Percentiles rank a stretch among this genome's conserved stretches.
phyloP scores from a whole-genome alignment of 495 filamentous ascomycete species.

The Podospora appendiculata region DNA sequence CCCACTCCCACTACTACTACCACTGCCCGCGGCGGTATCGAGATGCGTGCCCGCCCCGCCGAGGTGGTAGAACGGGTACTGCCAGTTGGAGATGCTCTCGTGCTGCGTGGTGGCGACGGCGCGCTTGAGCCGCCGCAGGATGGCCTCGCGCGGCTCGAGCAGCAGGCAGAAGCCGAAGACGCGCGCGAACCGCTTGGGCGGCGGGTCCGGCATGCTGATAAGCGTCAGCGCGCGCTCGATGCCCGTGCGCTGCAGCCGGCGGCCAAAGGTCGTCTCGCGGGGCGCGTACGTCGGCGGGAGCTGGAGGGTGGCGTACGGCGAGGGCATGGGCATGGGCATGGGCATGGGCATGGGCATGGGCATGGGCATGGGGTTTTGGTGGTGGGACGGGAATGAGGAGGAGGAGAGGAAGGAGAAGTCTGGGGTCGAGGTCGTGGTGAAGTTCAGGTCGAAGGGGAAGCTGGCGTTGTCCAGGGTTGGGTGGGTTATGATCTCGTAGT shows the following conservation, averaged over 20 bases:
- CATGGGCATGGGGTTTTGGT: too few relatives aligned
- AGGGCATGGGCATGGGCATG: too few relatives aligned
- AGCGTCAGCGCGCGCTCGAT: constrained; percentile 57
- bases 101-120: constrained; percentile 30
- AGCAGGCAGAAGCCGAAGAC: constrained; percentile 62
- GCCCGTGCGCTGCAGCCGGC: constrained; percentile 58
- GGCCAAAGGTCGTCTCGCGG: constrained; percentile 62
- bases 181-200: constrained; percentile 40
- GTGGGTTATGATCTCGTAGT: constrained; percentile 27
- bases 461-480: constrained; percentile 29
- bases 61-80: constrained; percentile 56
- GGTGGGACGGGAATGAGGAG: neutral
- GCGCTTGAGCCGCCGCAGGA: constrained; percentile 36
- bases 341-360: too few relatives aligned
- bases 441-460: constrained; percentile 25
- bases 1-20: too few relatives aligned
- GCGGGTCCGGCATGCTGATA: constrained; percentile 46
- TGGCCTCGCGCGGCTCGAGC: constrained; percentile 42
- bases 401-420: constrained; percentile 10
- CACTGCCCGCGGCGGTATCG: too few relatives aligned
- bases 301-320: constrained; percentile 22
- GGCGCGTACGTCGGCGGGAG: constrained; percentile 41
- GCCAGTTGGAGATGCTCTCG: constrained; percentile 50
- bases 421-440: constrained; percentile 14
- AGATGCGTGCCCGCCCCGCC: constrained; percentile 66